Evolutionary conservation across 2,329 filamentous ascomycete species (phyloP).

Genomic region (Didymella pomorum): DNA sequence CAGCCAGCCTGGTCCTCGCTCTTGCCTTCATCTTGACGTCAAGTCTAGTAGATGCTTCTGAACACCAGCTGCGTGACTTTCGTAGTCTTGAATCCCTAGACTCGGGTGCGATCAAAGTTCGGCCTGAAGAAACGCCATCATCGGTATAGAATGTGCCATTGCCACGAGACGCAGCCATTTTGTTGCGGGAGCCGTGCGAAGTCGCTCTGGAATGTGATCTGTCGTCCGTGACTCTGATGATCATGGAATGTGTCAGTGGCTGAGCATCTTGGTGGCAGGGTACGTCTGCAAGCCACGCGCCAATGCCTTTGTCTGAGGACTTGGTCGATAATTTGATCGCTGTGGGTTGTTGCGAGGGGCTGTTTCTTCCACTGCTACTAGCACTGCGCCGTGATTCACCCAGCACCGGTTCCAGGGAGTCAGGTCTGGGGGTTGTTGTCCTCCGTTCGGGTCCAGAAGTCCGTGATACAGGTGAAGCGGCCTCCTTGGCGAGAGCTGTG

Average conservation of each 20-base stretch:
- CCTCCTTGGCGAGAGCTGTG: slow-evolving; percentile 29
- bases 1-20: slow-evolving; percentile 20
- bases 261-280: slow-evolving; percentile 32
- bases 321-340: slow-evolving; percentile 16
- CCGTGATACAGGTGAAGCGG: slow-evolving; percentile 10
- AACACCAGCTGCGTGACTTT: slow-evolving; percentile 37
- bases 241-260: slow-evolving; percentile 29
- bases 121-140: slow-evolving; percentile 33
- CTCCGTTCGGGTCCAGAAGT: slow-evolving; percentile 19
- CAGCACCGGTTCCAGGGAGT: slow-evolving; percentile 33
- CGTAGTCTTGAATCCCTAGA: slow-evolving; percentile 24
- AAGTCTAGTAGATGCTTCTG: slow-evolving; percentile 25
- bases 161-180: slow-evolving; percentile 26
- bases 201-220: slow-evolving; percentile 22
- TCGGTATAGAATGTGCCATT: slow-evolving; percentile 44
- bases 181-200: slow-evolving; percentile 23
- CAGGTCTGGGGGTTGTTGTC: slow-evolving; percentile 32
- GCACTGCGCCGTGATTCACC: slow-evolving; percentile 35
- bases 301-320: slow-evolving; percentile 32
- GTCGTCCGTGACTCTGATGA: slow-evolving; percentile 23
- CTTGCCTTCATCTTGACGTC: slow-evolving; percentile 22
- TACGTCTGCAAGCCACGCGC: slow-evolving; percentile 43
- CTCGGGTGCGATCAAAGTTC: slow-evolving; percentile 30
- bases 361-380: slow-evolving; percentile 25
- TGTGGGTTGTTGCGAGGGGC: slow-evolving; percentile 23